Evolutionary conservation across 179 eudicot species (phyloP).

Genomic region (Drosera spatulata): DNA sequence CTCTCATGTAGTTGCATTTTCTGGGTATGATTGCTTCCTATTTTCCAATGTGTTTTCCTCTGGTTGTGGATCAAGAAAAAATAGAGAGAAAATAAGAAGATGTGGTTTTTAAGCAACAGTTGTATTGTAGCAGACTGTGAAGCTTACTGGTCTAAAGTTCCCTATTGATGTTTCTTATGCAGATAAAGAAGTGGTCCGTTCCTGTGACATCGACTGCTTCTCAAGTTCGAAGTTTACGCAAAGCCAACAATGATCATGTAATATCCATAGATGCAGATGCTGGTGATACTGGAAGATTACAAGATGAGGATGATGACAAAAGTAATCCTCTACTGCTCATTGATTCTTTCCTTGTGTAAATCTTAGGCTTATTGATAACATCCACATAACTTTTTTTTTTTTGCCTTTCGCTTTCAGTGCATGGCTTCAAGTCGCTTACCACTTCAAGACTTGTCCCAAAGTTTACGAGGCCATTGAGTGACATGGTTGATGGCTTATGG

Average conservation of each 20-base stretch:
- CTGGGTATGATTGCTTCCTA: no score
- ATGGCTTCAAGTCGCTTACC: slow-evolving; percentile 95
- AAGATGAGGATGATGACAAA: slow-evolving; percentile 94
- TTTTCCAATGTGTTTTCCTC: background rate
- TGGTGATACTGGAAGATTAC: slow-evolving; percentile 36
- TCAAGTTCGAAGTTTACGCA: slow-evolving; percentile 93
- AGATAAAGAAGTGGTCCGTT: slow-evolving; percentile 69
- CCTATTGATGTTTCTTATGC: slow-evolving; percentile 18
- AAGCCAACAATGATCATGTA: slow-evolving; percentile 80
- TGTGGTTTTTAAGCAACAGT: background rate
- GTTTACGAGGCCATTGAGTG: slow-evolving; percentile 82
- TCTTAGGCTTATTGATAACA: background rate
- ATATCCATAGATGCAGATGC: slow-evolving; percentile 71
- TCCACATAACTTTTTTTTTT: background rate
- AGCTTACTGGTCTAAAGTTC: background rate
- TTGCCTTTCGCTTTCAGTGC: slow-evolving; percentile 53
- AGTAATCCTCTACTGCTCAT: slow-evolving; percentile 25
- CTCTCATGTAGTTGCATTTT: no score
- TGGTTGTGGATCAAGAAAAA: background rate
- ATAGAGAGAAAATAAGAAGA: background rate
- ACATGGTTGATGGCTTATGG: slow-evolving; percentile 96
- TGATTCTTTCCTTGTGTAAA: background rate
- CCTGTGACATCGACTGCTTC: slow-evolving; percentile 54
- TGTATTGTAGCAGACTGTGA: background rate
- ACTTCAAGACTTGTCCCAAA: slow-evolving; percentile 75